Percentiles rank a stretch among this genome's conserved stretches.
These are phyloP conservation scores for Davidsoniella virescens DNA, from an alignment of 2,329 filamentous ascomycete species.

Conservation along the genomic window DNA sequence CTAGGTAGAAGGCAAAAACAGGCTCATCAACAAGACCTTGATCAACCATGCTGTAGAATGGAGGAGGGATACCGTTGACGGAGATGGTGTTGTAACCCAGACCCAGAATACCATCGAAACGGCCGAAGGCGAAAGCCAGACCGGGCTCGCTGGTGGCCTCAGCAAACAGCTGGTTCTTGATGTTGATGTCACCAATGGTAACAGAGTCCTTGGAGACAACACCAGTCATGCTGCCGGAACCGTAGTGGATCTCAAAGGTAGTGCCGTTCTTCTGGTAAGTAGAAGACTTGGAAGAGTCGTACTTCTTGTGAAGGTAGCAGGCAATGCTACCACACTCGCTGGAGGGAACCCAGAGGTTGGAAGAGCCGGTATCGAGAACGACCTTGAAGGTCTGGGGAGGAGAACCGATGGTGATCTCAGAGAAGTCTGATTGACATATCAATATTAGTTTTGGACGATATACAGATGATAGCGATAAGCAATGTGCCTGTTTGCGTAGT, in stretches of 20 bases:
- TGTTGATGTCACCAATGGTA: constrained; percentile 71
- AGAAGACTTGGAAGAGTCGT: constrained; percentile 77
- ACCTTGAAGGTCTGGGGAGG: constrained; percentile 96
- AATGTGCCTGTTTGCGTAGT: too few relatives aligned
- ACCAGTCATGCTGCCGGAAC: constrained; percentile 83
- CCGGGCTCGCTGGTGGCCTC: constrained; percentile 93
- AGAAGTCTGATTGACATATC: constrained; percentile 56
- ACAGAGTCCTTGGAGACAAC: constrained; percentile 84
- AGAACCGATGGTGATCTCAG: constrained; percentile 81
- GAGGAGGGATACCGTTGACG: constrained; percentile 88
- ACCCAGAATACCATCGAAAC: constrained; percentile 92
- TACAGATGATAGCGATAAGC: not conserved
- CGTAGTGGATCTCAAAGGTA: constrained; percentile 84
- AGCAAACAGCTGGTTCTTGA: constrained; percentile 86
- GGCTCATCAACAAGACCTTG: constrained; percentile 81
- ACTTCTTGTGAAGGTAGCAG: constrained; percentile 94
- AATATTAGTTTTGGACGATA: not conserved
- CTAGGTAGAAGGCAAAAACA: constrained; percentile 93
- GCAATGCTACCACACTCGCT: constrained; percentile 83
- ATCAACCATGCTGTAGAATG: constrained; percentile 91
- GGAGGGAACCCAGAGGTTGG: constrained; percentile 97
- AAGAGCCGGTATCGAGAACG: constrained; percentile 93
- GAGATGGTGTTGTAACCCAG: constrained; percentile 90
- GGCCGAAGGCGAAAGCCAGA: constrained; percentile 90
- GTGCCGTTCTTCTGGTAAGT: constrained; percentile 90